Evolutionary conservation across 305 asterid species (phyloP), one percentile per base, ranked within the genome.

Genomic region (Andrographis paniculata): DNA sequence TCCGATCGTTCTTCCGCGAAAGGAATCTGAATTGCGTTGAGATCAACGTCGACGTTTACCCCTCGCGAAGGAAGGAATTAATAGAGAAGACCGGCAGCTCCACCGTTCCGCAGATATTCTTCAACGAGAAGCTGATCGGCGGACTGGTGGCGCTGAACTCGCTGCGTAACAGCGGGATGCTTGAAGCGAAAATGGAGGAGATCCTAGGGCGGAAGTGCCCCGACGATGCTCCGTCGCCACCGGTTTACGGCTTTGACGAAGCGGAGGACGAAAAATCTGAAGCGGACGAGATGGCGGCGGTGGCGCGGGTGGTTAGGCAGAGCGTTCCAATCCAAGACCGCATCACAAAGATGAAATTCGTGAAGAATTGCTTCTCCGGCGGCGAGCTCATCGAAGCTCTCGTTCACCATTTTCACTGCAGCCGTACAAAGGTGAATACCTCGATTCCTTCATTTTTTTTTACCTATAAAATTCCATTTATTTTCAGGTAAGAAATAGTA

Each of bases 131-230:
- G 45, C 42, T 76, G 58, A 62, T 89, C 49, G 98, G 98, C 2
- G 98, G 98, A 1, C 43, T 89, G 24, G 94, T 82, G 51, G 96
- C 66, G 36, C 65, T 89, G 57, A 89, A 89, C 56, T 89, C 96
- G 19, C 43, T 89, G 60, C 63, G 98, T 49, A 89, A 83, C 50
- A 60, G 96, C 50, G 95, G 92, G 51, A 60, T 71, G 69, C 52
- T 89, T 68, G 95, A 82, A 30, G 69, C 68, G 28, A 89, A 77
- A 61, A 17, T 89, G 76, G 82, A 62, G 44, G 94, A 89, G 52
- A 76, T 86, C 67, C 15, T 86, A 72, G 68, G 73, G 45, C 68
- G 68, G 7, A 86, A 86, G 67, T 78, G 96, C 58, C 88, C 92
- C 5, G 87, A 73, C 35, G 91, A 78, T 19, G 98, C 95, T 0